Evolutionary conservation across 805 yeast species (phyloP), one percentile per base, ranked within the genome.

Genomic region (Blastobotrys parvus): DNA sequence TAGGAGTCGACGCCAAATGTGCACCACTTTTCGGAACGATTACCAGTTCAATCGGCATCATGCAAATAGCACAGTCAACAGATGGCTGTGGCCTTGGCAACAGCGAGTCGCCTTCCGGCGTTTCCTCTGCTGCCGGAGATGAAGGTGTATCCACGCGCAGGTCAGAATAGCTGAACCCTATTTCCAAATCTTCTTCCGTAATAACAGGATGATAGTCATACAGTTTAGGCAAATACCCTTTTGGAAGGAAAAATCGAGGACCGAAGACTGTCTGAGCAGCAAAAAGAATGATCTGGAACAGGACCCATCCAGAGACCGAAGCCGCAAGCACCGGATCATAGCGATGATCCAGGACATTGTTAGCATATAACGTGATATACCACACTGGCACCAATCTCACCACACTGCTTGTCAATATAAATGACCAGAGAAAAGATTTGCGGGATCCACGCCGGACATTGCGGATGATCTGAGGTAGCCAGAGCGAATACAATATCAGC

Each of bases 401-500:
- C 1, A 76, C 31, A 0, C 87, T 75, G 0, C 83, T 76, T 0
- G 88, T 84, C 7, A 80, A 20, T n/a, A 87, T 73, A 52, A 83
- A 89, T 47, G 74, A 77, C 89, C 94, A 84, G 30, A 71, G 63
- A 49, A 87, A 76, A 15, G 83, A 77, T 43, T 75, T 69, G 44
- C 86, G 70, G 43, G 78, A 70, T 17, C 89, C 90, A 41, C 85
- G 71, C 22, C 79, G 59, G 2, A 80, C 75, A 57, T 87, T 86
- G 58, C 96, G 70, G 52, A 78, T 79, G 35, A 85, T 80, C 60
- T 89, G 97, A 1, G 97, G 96, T 13, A 84, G 51, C 96, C 96
- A 88, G 52, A 75, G 80, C 1, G 94, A 82, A 58, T 78, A 82
- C 22, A 81, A 52, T 1, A 70, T 39, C 1, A 78, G 46, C 7